Evolutionary conservation across 495 filamentous ascomycete genomes (phyloP).

Genomic region (Recurvomyces mirabilis): DNA sequence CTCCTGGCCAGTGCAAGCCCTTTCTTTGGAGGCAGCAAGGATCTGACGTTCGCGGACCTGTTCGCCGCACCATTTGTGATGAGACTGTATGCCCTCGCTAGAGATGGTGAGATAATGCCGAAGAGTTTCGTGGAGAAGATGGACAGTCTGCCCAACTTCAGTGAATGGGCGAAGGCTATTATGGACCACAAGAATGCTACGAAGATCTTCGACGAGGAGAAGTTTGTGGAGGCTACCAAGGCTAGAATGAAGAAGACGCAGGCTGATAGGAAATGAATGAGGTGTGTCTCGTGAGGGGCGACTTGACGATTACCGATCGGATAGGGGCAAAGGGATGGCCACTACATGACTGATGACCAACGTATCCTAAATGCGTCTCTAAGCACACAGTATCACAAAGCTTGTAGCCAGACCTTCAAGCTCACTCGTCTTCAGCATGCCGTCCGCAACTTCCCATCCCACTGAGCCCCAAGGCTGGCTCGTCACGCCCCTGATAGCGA

Average conservation of each 20-base stretch:
- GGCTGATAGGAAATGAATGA: too few relatives aligned
- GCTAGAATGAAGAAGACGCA: slow-evolving; percentile 26
- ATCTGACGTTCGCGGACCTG: slow-evolving; percentile 70
- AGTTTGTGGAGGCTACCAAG: slow-evolving; percentile 19
- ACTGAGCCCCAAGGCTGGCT: slow-evolving; percentile 11
- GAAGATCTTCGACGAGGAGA: slow-evolving; percentile 48
- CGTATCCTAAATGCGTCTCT: too few relatives aligned
- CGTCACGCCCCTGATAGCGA: background rate
- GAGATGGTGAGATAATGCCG: slow-evolving; percentile 39
- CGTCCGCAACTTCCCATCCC: slow-evolving; percentile 4
- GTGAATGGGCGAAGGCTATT: slow-evolving; percentile 55
- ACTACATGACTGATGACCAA: too few relatives aligned
- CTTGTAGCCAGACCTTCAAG: slow-evolving; percentile 8
- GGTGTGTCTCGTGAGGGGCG: too few relatives aligned
- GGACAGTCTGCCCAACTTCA: slow-evolving; percentile 49
- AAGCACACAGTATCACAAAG: slow-evolving; percentile 6
- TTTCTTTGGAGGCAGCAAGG: slow-evolving; percentile 71
- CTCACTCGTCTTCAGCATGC: slow-evolving; percentile 4
- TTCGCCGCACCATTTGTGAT: slow-evolving; percentile 55
- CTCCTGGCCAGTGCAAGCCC: slow-evolving; percentile 54
- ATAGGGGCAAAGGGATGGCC: too few relatives aligned
- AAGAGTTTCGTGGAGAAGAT: slow-evolving; percentile 39
- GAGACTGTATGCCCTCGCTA: slow-evolving; percentile 41
- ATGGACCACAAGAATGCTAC: slow-evolving; percentile 53
- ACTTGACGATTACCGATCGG: too few relatives aligned